Evolutionary conservation across 192 early-diverging fungal species (phyloP), one percentile per base, ranked within the genome.

Genomic region (Chytriomyces confervae): DNA sequence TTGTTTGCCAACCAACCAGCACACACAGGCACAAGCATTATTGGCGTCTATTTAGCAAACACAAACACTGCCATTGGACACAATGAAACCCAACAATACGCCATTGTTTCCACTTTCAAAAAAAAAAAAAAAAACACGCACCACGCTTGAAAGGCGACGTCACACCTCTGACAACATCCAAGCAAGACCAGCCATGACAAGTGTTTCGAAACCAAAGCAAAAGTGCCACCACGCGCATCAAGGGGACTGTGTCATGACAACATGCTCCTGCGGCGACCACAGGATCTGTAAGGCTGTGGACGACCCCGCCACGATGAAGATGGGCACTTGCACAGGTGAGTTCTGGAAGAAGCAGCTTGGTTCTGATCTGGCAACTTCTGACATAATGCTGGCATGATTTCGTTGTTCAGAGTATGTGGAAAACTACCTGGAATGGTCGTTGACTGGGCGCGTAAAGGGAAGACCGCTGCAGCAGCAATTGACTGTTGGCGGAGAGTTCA

Each of bases 401-500:
- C 13, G 18, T 45, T 45, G 8, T 61, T 5, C 60, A 83, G 86
- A 87, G 61, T 87, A 87, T 50, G 75, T 75, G 5, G 81, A 87
- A 46, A 82, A 87, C 62, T 87, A 83, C 64, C 51, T 78, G 48
- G 77, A 82, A 62, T 84, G 79, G 76, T 47, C 63, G 16, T 29
- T 65, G 5, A 76, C 63, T 43, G 69, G 62, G n/a, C 71, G 81
- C 11, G 64, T 76, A 16, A 27, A 80, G 20, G 86, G 83, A 10
- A 82, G 80, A 44, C 79, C 86, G 5, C 68, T 80, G 49, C 76
- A 74, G 29, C 86, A 86, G 64, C 80, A 86, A 68, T 67, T 87
- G 0, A 72, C 81, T 50, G 78, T 80, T 9, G 86, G 83, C 3
- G 86, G 86, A 11, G 83, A 86, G 29, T 87, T 87, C 62, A 61